These are phyloP conservation scores for Epipyxis sp. DNA, from an alignment of 108 stramenopile genomes.

Conservation along the genomic window DNA sequence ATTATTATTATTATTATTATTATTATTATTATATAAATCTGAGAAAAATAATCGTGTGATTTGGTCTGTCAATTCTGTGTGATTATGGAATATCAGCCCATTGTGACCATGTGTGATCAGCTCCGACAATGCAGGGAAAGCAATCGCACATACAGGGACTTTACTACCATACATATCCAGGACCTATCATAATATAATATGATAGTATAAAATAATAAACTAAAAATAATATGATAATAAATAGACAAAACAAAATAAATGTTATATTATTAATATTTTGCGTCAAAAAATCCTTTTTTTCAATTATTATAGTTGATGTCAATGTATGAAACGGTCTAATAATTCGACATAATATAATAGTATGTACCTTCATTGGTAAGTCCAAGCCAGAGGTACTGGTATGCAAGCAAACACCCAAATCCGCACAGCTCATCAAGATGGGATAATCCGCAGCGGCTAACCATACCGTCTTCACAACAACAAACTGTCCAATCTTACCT, in stretches of 20 bases:
- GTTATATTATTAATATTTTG: constrained; percentile 17
- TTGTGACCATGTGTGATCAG: constrained; percentile 79
- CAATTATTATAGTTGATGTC: no score
- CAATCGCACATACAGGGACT: constrained; percentile 84
- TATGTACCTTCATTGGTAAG: constrained; percentile 98
- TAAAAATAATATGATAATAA: constrained; percentile 12
- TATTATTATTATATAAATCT: no score
- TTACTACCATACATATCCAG: constrained; percentile 92
- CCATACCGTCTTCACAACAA: constrained; percentile 79
- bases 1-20: no score
- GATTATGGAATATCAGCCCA: constrained; percentile 69
- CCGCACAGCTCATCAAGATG: constrained; percentile 59
- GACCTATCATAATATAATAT: no score
- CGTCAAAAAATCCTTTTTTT: no score
- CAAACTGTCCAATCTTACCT: not conserved
- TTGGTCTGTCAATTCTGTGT: constrained; percentile 63
- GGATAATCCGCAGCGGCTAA: constrained; percentile 90
- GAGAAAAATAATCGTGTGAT: constrained; percentile 59
- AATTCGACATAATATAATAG: no score
- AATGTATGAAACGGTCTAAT: no score
- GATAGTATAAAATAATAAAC: no score
- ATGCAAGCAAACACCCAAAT: constrained; percentile 85
- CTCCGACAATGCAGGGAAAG: constrained; percentile 79
- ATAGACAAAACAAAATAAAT: constrained; percentile 6
- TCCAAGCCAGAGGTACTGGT: constrained; percentile 91